phyloP scores from a whole-genome alignment of 2,329 filamentous ascomycete genomes.

The Botrytis squamosa region DNA sequence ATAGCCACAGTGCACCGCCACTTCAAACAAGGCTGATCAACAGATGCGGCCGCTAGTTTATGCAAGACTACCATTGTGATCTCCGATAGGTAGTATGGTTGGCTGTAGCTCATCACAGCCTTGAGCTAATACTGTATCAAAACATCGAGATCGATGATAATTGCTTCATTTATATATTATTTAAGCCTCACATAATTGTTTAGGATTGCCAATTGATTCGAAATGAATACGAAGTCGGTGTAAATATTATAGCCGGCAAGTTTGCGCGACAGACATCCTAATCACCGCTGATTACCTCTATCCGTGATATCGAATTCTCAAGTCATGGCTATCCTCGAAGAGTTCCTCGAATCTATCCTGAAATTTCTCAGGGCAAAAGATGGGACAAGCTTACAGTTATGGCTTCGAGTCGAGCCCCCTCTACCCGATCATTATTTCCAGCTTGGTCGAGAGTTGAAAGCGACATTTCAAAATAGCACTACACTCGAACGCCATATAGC shows the following conservation, averaged over 20 bases:
- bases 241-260: neutral
- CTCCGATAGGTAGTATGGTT: neutral
- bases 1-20: neutral
- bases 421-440: slow-evolving; percentile 65
- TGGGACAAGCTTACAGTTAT: slow-evolving; percentile 64
- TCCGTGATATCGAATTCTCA: neutral
- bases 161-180: neutral
- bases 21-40: neutral
- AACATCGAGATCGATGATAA: neutral
- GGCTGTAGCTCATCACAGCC: slow-evolving; percentile 1
- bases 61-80: neutral
- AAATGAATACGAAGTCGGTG: neutral
- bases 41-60: neutral
- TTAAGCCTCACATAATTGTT: neutral
- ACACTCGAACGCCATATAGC: slow-evolving; percentile 64
- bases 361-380: slow-evolving; percentile 61
- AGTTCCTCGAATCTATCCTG: slow-evolving; percentile 67
- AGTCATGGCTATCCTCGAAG: slow-evolving; percentile 60
- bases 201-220: neutral
- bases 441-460: slow-evolving; percentile 66
- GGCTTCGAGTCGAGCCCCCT: slow-evolving; percentile 72
- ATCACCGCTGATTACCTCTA: neutral
- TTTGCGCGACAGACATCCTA: neutral
- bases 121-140: neutral
- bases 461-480: slow-evolving; percentile 50